Evolutionary conservation across 2,329 filamentous ascomycete species (phyloP).

Genomic region (Colletotrichum noveboracense): DNA sequence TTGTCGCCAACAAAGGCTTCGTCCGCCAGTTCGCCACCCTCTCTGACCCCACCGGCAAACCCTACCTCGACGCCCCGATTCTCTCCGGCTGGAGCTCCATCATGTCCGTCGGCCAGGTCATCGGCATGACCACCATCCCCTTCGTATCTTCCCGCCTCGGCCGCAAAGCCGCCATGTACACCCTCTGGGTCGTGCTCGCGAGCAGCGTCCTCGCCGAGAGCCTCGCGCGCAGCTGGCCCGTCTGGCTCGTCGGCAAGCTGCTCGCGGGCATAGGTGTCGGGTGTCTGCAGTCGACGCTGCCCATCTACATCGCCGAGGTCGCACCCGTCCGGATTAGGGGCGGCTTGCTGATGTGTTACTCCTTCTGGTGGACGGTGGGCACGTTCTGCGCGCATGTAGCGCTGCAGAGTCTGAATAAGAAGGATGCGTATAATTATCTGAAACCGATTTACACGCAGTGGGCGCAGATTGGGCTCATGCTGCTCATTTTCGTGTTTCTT

Average conservation of each 20-base stretch:
- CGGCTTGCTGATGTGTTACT: constrained; percentile 42
- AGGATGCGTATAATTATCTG: constrained; percentile 36
- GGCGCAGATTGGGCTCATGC: constrained; percentile 45
- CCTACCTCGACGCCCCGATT: constrained; percentile 37
- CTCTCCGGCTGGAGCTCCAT: constrained; percentile 42
- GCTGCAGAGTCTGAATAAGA: constrained; percentile 36
- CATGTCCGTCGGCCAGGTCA: constrained; percentile 41
- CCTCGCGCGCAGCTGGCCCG: constrained; percentile 38
- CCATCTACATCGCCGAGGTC: constrained; percentile 44
- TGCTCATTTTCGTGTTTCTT: constrained; percentile 40
- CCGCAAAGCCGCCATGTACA: constrained; percentile 34
- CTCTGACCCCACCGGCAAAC: constrained; percentile 26
- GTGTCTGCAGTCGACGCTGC: constrained; percentile 44
- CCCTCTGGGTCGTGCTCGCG: constrained; percentile 32
- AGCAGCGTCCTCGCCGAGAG: constrained; percentile 41
- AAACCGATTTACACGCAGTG: constrained; percentile 48
- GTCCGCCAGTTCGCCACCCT: constrained; percentile 36
- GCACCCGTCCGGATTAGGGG: constrained; percentile 44
- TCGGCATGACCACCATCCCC: constrained; percentile 37
- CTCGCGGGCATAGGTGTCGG: constrained; percentile 43
- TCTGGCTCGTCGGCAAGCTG: constrained; percentile 41
- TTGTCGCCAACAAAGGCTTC: constrained; percentile 44
- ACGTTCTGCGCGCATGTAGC: constrained; percentile 45
- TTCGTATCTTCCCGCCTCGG: constrained; percentile 29
- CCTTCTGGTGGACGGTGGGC: constrained; percentile 48